Conservation (phyloP, 257 asterid genomes). For the Solanum tarijense region DNA sequence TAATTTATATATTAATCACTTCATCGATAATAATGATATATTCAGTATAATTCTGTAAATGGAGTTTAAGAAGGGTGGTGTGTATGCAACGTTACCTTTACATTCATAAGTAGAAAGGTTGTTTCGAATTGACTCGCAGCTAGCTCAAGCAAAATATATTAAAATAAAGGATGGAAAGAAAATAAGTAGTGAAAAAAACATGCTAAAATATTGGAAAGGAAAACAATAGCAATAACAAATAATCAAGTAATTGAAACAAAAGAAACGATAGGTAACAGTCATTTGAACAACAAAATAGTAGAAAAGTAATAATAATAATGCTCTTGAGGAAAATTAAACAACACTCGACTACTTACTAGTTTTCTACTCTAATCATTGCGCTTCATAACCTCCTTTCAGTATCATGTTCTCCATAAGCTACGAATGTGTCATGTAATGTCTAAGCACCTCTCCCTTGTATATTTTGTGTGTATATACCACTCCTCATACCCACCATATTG, state of each 20-base stretch:
- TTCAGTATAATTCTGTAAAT: no score
- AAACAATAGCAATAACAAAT: neutral
- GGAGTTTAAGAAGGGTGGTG: neutral
- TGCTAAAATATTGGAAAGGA: neutral
- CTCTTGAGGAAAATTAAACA: neutral
- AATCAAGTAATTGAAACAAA: neutral
- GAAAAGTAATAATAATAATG: neutral
- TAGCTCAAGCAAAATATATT: neutral
- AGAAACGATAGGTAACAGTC: neutral
- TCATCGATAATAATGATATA: no score
- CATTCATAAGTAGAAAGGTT: neutral
- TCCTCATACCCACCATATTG: neutral
- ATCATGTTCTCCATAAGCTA: neutral
- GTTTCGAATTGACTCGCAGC: neutral
- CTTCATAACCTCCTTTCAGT: rapidly evolving
- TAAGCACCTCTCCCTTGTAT: neutral
- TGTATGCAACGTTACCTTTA: no score
- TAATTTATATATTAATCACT: neutral
- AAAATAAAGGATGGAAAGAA: neutral
- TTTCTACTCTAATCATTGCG: neutral
- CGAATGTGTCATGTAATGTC: neutral
- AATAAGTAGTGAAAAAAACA: neutral
- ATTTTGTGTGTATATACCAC: neutral
- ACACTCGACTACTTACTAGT: neutral
- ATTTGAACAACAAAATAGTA: neutral